A percentile compares a stretch with the other conserved stretches of the same genome.
phyloP scores from a whole-genome alignment of 768 basidiomycete genomes.

The Termitomyces sp. region DNA sequence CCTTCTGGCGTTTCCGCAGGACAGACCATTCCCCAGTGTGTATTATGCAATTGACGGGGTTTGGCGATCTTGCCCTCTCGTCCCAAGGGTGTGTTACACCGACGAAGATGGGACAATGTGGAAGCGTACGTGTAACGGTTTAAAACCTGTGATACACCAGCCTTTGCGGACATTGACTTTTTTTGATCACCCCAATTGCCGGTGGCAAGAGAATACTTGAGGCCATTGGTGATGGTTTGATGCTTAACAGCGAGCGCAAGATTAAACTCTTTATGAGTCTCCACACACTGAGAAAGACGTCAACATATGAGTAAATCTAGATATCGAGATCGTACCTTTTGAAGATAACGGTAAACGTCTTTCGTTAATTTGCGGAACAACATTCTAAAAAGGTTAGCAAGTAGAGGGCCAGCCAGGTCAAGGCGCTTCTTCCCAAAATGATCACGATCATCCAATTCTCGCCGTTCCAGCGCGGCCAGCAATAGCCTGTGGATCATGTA shows the following conservation, averaged over 20 bases:
- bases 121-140: conserved; percentile 99
- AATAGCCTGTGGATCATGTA: conserved; percentile 98
- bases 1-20: conserved; percentile 99
- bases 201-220: conserved; percentile 96
- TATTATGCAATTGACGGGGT: conserved; percentile 98
- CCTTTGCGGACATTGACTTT: conserved; percentile 96
- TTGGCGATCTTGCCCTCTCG: conserved; percentile 99
- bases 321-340: conserved; percentile 62
- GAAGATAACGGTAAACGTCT: conserved; percentile 94
- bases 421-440: conserved; percentile 99
- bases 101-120: conserved; percentile 94
- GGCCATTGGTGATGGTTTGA: conserved; percentile 95
- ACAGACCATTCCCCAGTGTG: conserved; percentile 99
- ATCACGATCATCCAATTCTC: conserved; percentile 98
- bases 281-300: conserved; percentile 71
- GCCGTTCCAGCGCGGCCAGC: conserved; percentile 87
- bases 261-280: conserved; percentile 93
- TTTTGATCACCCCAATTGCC: conserved; percentile 99
- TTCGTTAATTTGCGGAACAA: conserved; percentile 95
- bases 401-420: conserved; percentile 91
- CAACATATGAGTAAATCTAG: conserved; percentile 11
- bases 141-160: conserved; percentile 97
- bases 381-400: conserved; percentile 98
- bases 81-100: conserved; percentile 96
- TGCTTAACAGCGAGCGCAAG: conserved; percentile 90